Base-by-base conservation (phyloP, 345 rosid genomes). In the Citrus reticulata region DNA sequence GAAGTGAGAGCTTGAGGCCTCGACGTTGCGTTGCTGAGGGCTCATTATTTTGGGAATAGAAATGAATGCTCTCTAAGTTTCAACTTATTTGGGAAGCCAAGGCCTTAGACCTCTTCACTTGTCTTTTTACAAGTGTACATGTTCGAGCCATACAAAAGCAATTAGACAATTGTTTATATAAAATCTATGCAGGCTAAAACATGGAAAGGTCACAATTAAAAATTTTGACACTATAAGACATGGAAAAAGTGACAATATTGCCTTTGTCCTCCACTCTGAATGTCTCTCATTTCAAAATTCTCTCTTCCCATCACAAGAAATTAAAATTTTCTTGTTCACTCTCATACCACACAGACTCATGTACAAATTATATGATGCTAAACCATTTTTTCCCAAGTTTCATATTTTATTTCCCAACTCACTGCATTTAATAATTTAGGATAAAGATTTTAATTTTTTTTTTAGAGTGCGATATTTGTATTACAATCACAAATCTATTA, bases 1-100 rank as follows among this genome's bases (percentile, higher is more conserved):
- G 19, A 34, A 14, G 25, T 0, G 40, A 65, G 29, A 22, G 35
- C 51, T 57, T 81, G 37, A 51, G 68, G 67, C 73, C 75, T 85
- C 78, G 73, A 84, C 60, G 20, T 61, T 78, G 46, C 66, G 42
- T 17, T 49, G 17, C 24, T 39, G 51, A 32, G 60, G 40, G 25
- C 65, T 42, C 35, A 61, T 34, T 27, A 19, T 70, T 37, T 49
- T 16, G 84, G 80, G 40, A 64, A 61, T 40, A 67, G 68, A 74
- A 14, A 55, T 63, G 25, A 51, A 54, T 54, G 74, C 40, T 40
- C 80, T 5, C 63, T 78, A 34, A 77, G 74, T 79, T 85, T 85
- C 83, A 83, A 85, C 71, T 82, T 71, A 81, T 84, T 25, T 86
- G 65, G 72, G 68, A n/a, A 64, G 84, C 73, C 82, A 84, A 82